Percentiles rank a stretch among this genome's conserved stretches.
Evolutionary conservation across 1,284 basidiomycete genomes (phyloP).

Genomic region (Microbotryomycetes sp.): DNA sequence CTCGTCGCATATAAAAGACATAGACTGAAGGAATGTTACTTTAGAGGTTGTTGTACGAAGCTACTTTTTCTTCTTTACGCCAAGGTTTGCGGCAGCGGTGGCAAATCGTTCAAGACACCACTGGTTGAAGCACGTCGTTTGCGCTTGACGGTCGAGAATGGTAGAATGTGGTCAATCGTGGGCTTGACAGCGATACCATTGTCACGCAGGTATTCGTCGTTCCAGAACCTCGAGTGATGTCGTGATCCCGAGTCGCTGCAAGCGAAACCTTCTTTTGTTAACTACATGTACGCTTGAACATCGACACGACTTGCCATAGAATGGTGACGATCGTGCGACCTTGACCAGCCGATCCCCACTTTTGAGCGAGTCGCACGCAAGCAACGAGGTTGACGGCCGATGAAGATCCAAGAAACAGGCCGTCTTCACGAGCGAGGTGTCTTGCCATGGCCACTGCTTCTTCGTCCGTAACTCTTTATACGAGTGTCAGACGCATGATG

Average conservation of each 20-base stretch:
- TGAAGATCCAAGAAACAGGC: conserved; percentile 90
- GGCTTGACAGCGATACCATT: conserved; percentile 15
- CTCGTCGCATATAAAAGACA: neutral
- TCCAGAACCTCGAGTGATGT: conserved; percentile 36
- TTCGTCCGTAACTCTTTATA: conserved; percentile 66
- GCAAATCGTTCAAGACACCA: conserved; percentile 6
- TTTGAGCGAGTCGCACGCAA: conserved; percentile 67
- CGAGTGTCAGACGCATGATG: neutral
- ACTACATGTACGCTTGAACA: no score
- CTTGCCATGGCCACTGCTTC: conserved; percentile 90
- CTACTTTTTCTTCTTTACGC: neutral
- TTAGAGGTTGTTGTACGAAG: neutral
- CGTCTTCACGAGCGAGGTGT: conserved; percentile 79
- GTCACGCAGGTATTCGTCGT: conserved; percentile 22
- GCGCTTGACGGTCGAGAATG: neutral
- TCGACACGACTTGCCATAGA: conserved; percentile 48
- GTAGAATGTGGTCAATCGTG: conserved; percentile 14
- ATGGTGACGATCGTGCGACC: conserved; percentile 72
- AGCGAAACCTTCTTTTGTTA: no score
- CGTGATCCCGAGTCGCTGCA: conserved; percentile 33
- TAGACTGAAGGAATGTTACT: neutral
- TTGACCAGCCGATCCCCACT: conserved; percentile 56
- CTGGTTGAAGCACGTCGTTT: neutral
- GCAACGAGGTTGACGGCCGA: conserved; percentile 94
- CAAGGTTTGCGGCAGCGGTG: neutral